Evolutionary conservation across 2,329 filamentous ascomycete genomes (phyloP), one percentile per base, ranked within the genome.

Genomic region (Ustilaginoidea virens): DNA sequence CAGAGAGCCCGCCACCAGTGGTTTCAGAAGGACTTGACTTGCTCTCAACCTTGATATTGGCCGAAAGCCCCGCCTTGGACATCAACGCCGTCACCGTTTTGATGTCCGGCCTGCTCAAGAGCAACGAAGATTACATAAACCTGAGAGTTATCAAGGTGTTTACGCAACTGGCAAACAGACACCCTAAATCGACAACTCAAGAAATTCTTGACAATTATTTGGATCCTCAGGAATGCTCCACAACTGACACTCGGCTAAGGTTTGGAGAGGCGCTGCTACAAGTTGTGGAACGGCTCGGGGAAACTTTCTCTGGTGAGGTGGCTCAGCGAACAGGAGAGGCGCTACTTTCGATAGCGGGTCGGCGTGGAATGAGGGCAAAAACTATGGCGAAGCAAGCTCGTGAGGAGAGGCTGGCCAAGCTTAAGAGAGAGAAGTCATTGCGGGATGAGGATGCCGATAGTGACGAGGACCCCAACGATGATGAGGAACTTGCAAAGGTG

Each of bases 111-210:
- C 58, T 81, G 1, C 55, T 82, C 2, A 62, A 66, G 34, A 74
- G 80, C 27, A 56, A 63, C 5, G 79, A 83, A 32, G 75, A 80
- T 32, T 85, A 76, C 43, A 73, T 82, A 35, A 77, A 79, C 40
- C 56, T 77, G 3, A 64, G 70, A n/a, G 67, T 72, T 11, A 69
- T 83, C 35, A 71, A 70, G 36, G 61, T 75, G 2, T 69, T 80
- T 33, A 65, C 67, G 1, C 64, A 70, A 15, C 50, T 85, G 8
- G 66, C 74, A 0, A 53, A 61, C 36, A 62, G 58, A 32, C 75
- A 80, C 28, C 73, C 76, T 0, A 66, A 62, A 23, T 66, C 74
- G 0, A 72, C 74, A 0, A 55, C 67, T 4, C 61, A 58, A 14
- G 74, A 80, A 39, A 52, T 83, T 0, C 52, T 77, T 0, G 74